Base-by-base conservation (phyloP, 2,329 filamentous ascomycete species). In the Botrytis hyacinthi region DNA sequence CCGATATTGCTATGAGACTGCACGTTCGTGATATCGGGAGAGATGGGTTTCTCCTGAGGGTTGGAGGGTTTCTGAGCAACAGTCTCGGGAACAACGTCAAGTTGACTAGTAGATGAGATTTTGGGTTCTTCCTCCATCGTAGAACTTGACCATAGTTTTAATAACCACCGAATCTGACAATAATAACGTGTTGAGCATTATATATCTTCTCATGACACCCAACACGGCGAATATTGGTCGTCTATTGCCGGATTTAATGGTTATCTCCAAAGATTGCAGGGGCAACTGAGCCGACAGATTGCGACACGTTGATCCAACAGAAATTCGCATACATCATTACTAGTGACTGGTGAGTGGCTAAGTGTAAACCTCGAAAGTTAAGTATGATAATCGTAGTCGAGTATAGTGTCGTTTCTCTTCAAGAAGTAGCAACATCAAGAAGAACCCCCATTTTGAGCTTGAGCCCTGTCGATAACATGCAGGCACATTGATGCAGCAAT, bases 251-350 rank as follows among this genome's bases (percentile, higher is more conserved):
- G 37, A 69, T 57, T 59, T 59, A 69, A 69, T 16, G 8, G 29
- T 57, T 59, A 69, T 69, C 66, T 69, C 26, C 48, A 69, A 57
- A 42, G 37, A 29, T 69, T 59, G 26, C 46, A 51, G 48, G 66
- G 66, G 66, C 35, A 65, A 40, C 48, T 35, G 48, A 51, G 66
- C 51, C n/a, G 16, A 32, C 51, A 29, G 22, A 37, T 57, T 57
- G 48, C 35, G 46, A 69, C 20, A 32, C 29, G 32, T 37, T 54
- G 32, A 69, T 57, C 20, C 8, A n/a, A 22, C 61, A 46, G 32
- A 61, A 37, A 16, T 46, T 20, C 42, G 61, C 61, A 29, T 8
- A 12, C 16, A 26, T 46, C 20, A 32, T 20, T 40, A 63, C n/a
- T 63, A 16, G 16, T 16, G n/a, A 46, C n/a, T 22, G 32, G 59